Base-by-base conservation (phyloP, 148 eudicot species). In the Camellia japonica region DNA sequence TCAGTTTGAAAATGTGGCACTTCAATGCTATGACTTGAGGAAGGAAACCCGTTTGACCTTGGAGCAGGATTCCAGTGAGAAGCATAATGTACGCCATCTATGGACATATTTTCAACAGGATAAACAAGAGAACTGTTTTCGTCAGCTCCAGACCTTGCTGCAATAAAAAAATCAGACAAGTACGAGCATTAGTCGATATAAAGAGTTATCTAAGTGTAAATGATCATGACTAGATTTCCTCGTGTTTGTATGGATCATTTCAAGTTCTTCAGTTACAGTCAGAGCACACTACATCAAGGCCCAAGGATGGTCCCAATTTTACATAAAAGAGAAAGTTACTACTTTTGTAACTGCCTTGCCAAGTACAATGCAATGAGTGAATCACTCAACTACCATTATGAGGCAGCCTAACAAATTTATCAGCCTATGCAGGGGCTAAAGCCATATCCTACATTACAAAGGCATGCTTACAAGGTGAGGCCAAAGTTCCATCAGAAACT, bases 41-140 rank as follows among this genome's bases (percentile, higher is more conserved):
- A 80, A 78, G 93, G 78, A 80, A 83, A 80, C 49, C 84, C 87
- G 78, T 84, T 87, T 63, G 86, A 70, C 73, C 85, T 87, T 46
- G 90, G 81, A 74, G 86, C 55, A 77, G 85, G 62, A 78, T 85
- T 88, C 94, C 95, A 92, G 63, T 86, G 90, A 47, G 91, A 68
- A 70, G 83, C 84, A 84, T 79, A 85, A 76, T 74, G 87, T 80
- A 84, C 87, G 43, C 80, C 91, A 42, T 87, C 93, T 46, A 79
- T 83, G 42, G 86, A 77, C 76, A 84, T 87, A 89, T 86, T 91
- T 20, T 88, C 92, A 51, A 65, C 87, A 30, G 91, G 87, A 88
- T 84, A 90, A 69, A 82, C 82, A 76, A 80, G 20, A 51, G 90
- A 81, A 80, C 79, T 87, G 87, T 82, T 87, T 81, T 88, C 95